Base-by-base conservation (phyloP, 2,329 filamentous ascomycete genomes). In the Capronia epimyces region DNA sequence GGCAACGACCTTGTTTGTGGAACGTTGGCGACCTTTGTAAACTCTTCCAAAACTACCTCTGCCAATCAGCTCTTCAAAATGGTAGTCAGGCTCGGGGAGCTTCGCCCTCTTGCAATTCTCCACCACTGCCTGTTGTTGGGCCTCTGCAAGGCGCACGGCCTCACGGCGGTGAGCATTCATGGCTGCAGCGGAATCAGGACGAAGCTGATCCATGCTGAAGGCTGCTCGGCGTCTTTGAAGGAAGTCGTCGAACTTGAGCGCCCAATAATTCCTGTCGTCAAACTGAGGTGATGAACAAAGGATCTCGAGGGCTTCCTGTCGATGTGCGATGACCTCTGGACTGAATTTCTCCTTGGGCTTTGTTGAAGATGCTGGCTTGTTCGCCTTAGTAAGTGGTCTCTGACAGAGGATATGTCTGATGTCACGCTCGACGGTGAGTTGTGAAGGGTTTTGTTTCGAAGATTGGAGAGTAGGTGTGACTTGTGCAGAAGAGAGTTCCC, bases 41-140 rank as follows among this genome's bases (percentile, higher is more conserved):
- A 77, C 74, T 56, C 74, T 69, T 24, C 74, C 74, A 62, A 75
- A 77, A 3, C 71, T 69, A 15, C 74, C 74, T 59, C 76, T 76
- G 3, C 74, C 74, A 43, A 76, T 76, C 50, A 76, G 62, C 53
- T 77, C 74, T 55, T 75, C 70, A 46, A 77, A 76, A 40, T 70
- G 65, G 51, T 75, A 77, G 5, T 70, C 67, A 5, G 74, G 74
- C 3, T 66, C 57, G 2, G 72, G 67, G 9, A 69, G 66, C 56
- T 72, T 71, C 22, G 70, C 68, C 58, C 71, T 64, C 42, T 70
- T 68, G 53, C 72, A 72, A 67, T 73, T 74, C 51, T 74, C 72
- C 29, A 65, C 62, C 7, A 76, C 71, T 2, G 71, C 71, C 39
- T 62, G 61, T 25, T 67, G 68, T 63, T 76, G 73, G 48, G 73